A percentile compares a stretch with the other conserved stretches of the same genome.
Evolutionary conservation across 139 green algal species (phyloP).

Genomic region (Raphidocelis subcapitata): DNA sequence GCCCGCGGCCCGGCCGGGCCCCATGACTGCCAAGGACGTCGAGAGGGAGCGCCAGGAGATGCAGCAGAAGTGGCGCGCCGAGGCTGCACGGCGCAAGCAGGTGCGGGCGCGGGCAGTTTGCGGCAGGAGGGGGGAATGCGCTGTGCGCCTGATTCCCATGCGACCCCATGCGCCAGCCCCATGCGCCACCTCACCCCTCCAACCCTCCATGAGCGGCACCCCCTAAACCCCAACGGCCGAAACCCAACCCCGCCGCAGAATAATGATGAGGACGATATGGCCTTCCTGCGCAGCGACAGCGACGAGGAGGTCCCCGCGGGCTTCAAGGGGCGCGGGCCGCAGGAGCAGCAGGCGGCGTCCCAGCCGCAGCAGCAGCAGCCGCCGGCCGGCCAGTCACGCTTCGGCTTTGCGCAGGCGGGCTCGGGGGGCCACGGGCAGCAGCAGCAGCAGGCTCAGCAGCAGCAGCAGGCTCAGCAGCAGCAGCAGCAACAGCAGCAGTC

Average conservation of each 20-base stretch:
- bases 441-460: too few species aligned
- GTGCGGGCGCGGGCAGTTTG: not conserved
- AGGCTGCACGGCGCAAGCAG: constrained; percentile 17
- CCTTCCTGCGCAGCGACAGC: constrained; percentile 27
- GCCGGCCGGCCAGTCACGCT: not conserved
- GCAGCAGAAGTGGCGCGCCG: constrained; percentile 22
- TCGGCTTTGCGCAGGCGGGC: constrained; percentile 1
- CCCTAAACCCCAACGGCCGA: too few species aligned
- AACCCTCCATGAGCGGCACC: too few species aligned
- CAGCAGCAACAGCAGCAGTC: too few species aligned
- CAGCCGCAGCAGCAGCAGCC: constrained; percentile 7
- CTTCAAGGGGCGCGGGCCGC: not conserved
- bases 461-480: too few species aligned
- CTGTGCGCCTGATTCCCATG: not conserved
- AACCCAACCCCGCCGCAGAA: too few species aligned
- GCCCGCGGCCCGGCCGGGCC: not conserved
- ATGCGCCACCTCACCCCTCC: too few species aligned
- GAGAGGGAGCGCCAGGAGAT: constrained; percentile 31
- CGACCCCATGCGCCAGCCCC: too few species aligned
- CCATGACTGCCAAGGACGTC: constrained; percentile 32
- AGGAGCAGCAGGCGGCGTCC: not conserved
- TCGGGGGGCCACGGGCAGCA: not conserved
- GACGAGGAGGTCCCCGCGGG: constrained; percentile 11
- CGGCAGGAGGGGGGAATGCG: not conserved
- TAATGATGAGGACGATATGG: constrained; percentile 28